Evolutionary conservation across 148 eudicot species (phyloP), one percentile per base, ranked within the genome.

Genomic region (Vaccinium myrtillus): DNA sequence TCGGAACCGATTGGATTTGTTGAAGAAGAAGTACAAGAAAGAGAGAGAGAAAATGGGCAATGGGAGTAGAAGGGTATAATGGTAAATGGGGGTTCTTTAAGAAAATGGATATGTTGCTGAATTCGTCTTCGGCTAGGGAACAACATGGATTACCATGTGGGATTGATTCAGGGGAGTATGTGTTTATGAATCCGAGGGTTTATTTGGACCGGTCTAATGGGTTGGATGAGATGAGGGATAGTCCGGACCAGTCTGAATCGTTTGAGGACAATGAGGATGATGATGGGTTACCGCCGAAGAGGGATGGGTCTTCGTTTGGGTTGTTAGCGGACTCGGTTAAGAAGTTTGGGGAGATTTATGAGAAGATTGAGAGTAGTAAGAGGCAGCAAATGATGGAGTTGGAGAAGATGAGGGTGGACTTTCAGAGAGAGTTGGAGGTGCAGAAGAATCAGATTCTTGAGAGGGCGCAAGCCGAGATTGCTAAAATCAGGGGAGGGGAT

Each of bases 201-300:
- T 97, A 97, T 82, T 89, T 97, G 93, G 91, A 93, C 53, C 90
- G 85, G 74, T 91, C 98, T 0, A 97, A 97, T 85, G 95, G 91
- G 18, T 88, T 91, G 84, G 99, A 95, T 88, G 99, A 97, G 84
- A 90, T 97, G 98, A 91, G 98, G 87, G 99, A 96, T 87, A 97
- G 99, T 56, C 99, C 99, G 0, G 98, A 89, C 23, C 90, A 91
- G 83, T 91, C 94, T 30, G 92, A 91, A 81, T 88, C 89, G 0
- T 92, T 87, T 73, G 92, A 56, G 50, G 91, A 91, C 0, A 90
- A 86, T 4, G 94, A 88, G 1, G 94, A 90, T 0, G 70, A 79
- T 8, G 89, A 85, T 46, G 51, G 82, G 58, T 39, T 83, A 16
- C 71, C 54, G 2, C 36, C 67, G 80, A 84, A 5, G 86, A 89